A percentile compares a stretch with the other conserved stretches of the same genome.
phyloP scores from a whole-genome alignment of 1,139 yeast species.

The Candida frijolesensis region DNA sequence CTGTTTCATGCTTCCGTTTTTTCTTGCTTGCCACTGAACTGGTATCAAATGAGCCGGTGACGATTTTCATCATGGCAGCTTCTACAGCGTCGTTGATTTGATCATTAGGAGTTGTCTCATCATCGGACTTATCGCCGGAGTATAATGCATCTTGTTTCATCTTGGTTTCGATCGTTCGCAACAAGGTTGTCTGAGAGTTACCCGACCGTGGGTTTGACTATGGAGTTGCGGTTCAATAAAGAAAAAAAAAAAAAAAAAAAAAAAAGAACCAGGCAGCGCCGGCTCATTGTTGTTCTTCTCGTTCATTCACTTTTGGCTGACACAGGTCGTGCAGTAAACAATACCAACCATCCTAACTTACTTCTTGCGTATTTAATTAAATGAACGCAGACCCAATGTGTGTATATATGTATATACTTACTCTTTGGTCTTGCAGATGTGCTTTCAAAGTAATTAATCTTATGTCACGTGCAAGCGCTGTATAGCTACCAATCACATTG shows the following conservation, averaged over 20 bases:
- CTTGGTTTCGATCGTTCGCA: conserved; percentile 31
- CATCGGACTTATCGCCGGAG: conserved; percentile 6
- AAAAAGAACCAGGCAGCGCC: no score
- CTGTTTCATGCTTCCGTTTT: conserved; percentile 16
- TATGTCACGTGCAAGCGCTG: no score
- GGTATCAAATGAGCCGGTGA: conserved; percentile 56
- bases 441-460: no score
- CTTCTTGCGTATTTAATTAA: no score
- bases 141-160: conserved; percentile 39
- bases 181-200: background rate
- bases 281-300: background rate
- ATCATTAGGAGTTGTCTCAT: conserved; percentile 31
- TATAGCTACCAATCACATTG: no score
- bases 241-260: background rate
- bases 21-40: conserved; percentile 11
- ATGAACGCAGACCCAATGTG: no score
- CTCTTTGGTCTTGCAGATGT: no score
- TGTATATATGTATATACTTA: no score
- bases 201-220: background rate
- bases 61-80: conserved; percentile 75
- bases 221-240: background rate
- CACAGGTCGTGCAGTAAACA: no score
- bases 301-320: no score
- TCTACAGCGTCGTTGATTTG: conserved; percentile 59
- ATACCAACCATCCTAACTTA: no score